Evolutionary conservation across 495 filamentous ascomycete genomes (phyloP), one percentile per base, ranked within the genome.

Genomic region (Penicillium lividum): DNA sequence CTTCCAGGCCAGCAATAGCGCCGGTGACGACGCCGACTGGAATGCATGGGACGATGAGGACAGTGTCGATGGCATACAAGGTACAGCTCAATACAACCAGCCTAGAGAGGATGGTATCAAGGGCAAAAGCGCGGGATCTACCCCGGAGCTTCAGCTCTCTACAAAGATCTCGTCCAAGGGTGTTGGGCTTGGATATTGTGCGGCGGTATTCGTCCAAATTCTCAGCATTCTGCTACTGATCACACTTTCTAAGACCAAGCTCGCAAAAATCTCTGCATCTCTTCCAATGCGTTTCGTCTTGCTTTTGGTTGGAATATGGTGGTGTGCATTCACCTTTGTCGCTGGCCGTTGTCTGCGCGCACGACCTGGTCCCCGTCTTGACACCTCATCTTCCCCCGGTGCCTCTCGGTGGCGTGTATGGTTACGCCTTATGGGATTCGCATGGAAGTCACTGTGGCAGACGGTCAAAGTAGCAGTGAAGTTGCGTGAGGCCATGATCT

Each of bases 301-400:
- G 31, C 88, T 92, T 54, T 68, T 89, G 25, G 84, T 96, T 29
- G 92, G 92, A 8, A 74, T 84, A n/a, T 97, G 92, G 92, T 97
- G 92, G 92, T 85, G 87, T 51, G 57, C 82, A 27, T 95, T 96
- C 68, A 92, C 90, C 3, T 78, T 95, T 53, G 90, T 92, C 9
- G 84, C 87, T 25, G 85, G 90, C n/a, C 75, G 90, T 64, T 94
- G 88, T 86, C 80, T 97, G 13, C 84, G 89, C 25, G 84, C 86
- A 27, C 82, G 92, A n/a, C 92, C 92, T 0, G 92, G 92, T 0
- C 92, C 92, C 22, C 88, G 88, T 1, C 68, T 97, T 0, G 66
- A 73, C 7, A 57, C 63, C 0, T 61, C 66, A 3, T 57, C 62
- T 5, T 33, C 57, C 2, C 57, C 59, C 4, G 56, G 63, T 1